Evolutionary conservation across 805 yeast species (phyloP).

Genomic region (Blastobotrys peoriensis): DNA sequence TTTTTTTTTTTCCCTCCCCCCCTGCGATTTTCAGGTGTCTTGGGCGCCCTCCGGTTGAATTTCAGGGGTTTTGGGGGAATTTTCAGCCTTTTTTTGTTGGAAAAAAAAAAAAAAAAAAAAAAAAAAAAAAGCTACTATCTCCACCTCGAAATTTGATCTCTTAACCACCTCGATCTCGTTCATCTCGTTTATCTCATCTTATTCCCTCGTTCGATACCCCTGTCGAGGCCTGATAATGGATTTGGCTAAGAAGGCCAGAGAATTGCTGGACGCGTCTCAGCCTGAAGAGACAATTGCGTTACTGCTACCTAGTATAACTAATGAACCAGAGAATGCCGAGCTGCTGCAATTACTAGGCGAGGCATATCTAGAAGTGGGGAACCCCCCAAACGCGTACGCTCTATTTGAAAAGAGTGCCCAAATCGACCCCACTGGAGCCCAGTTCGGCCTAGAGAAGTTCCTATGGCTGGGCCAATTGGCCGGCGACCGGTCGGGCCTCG

Average conservation of each 20-base stretch:
- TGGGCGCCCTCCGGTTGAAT: too few species aligned
- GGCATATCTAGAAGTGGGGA: slow-evolving; percentile 69
- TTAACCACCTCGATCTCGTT: too few species aligned
- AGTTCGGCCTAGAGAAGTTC: slow-evolving; percentile 70
- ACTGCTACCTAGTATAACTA: slow-evolving; percentile 30
- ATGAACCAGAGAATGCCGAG: slow-evolving; percentile 22
- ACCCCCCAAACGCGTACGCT: slow-evolving; percentile 71
- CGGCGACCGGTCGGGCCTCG: slow-evolving; percentile 74
- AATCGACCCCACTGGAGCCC: slow-evolving; percentile 57
- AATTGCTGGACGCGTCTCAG: slow-evolving; percentile 41
- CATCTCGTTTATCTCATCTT: too few species aligned
- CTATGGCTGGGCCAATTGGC: slow-evolving; percentile 85
- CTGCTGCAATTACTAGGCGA: slow-evolving; percentile 53
- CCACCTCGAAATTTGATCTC: too few species aligned
- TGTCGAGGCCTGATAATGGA: not conserved
- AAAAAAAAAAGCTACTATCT: too few species aligned
- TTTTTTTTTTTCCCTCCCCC: too few species aligned
- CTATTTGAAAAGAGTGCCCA: slow-evolving; percentile 55
- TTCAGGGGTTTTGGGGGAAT: not conserved
- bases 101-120: too few species aligned
- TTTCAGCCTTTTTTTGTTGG: not conserved
- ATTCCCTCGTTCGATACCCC: not conserved
- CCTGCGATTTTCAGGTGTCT: not conserved
- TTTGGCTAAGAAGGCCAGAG: slow-evolving; percentile 33
- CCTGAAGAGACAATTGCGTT: slow-evolving; percentile 49